A percentile compares a stretch with the other conserved stretches of the same genome.
Evolutionary conservation across 2,329 filamentous ascomycete species (phyloP).

Genomic region (Dactylellina cionopaga): DNA sequence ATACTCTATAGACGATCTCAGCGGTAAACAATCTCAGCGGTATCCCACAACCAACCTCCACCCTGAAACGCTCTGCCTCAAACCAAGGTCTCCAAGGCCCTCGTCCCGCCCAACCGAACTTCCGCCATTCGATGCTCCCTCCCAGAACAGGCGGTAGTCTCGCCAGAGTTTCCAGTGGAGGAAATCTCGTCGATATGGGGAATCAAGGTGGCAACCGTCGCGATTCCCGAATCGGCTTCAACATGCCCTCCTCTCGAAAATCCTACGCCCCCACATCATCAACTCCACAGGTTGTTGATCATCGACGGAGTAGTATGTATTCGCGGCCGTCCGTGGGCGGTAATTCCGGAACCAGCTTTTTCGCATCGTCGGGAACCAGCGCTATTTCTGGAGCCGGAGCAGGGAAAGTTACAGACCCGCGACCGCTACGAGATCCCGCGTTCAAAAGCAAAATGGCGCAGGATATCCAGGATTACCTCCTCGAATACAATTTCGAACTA

Average conservation of each 20-base stretch:
- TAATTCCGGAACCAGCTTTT: constrained; percentile 84
- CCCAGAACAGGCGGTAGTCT: constrained; percentile 43
- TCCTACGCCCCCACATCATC: constrained; percentile 72
- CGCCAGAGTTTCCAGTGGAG: constrained; percentile 78
- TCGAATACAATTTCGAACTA: constrained; percentile 94
- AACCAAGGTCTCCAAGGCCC: constrained; percentile 73
- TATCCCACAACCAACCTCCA: constrained; percentile 89
- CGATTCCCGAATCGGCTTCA: constrained; percentile 64
- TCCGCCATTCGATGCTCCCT: constrained; percentile 53
- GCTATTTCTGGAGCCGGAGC: constrained; percentile 70
- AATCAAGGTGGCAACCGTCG: constrained; percentile 85
- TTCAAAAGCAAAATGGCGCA: constrained; percentile 86
- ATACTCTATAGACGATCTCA: constrained; percentile 76
- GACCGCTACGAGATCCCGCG: constrained; percentile 81
- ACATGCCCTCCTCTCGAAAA: constrained; percentile 76
- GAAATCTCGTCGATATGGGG: constrained; percentile 80
- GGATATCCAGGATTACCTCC: constrained; percentile 89
- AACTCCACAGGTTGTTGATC: constrained; percentile 66
- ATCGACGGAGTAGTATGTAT: constrained; percentile 84
- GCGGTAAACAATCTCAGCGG: constrained; percentile 76
- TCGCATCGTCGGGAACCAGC: constrained; percentile 78
- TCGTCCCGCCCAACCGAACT: constrained; percentile 63
- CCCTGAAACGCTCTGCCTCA: constrained; percentile 91
- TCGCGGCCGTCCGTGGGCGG: constrained; percentile 75
- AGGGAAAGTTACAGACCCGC: constrained; percentile 72